Percentiles rank a stretch among this genome's conserved stretches.
These are phyloP conservation scores for Quercus agrifolia DNA, from an alignment of 306 rosid species.

Conservation along the genomic window DNA sequence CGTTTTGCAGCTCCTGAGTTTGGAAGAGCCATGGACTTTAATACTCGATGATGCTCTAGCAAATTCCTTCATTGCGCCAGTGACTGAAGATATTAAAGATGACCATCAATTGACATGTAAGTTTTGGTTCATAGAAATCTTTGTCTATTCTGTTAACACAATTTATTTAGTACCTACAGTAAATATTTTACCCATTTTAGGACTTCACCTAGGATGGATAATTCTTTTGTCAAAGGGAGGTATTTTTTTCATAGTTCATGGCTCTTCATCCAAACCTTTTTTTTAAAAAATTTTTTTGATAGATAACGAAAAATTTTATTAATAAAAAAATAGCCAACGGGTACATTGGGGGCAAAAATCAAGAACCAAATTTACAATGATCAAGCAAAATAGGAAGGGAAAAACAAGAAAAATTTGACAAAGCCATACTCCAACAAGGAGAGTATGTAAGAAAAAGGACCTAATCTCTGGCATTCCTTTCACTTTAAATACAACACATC, in stretches of 20 bases:
- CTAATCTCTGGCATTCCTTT: too few species aligned
- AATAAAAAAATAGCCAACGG: too few species aligned
- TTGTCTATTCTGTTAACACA: background rate
- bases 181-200: background rate
- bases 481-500: too few species aligned
- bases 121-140: conserved; percentile 24
- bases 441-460: too few species aligned
- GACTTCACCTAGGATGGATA: background rate
- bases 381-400: too few species aligned
- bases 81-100: conserved; percentile 76
- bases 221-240: background rate
- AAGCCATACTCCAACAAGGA: too few species aligned
- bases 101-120: conserved; percentile 79
- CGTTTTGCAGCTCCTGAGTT: conserved; percentile 68
- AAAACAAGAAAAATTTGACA: too few species aligned
- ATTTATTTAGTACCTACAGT: background rate
- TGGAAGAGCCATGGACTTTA: conserved; percentile 83
- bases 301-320: too few species aligned
- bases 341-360: too few species aligned
- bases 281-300: too few species aligned
- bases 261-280: background rate
- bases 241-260: background rate
- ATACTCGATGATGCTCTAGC: conserved; percentile 92
- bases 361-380: too few species aligned
- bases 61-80: conserved; percentile 88